These are phyloP conservation scores for Licmophora abbreviata DNA, from an alignment of 108 stramenopile genomes.

Conservation along the genomic window DNA sequence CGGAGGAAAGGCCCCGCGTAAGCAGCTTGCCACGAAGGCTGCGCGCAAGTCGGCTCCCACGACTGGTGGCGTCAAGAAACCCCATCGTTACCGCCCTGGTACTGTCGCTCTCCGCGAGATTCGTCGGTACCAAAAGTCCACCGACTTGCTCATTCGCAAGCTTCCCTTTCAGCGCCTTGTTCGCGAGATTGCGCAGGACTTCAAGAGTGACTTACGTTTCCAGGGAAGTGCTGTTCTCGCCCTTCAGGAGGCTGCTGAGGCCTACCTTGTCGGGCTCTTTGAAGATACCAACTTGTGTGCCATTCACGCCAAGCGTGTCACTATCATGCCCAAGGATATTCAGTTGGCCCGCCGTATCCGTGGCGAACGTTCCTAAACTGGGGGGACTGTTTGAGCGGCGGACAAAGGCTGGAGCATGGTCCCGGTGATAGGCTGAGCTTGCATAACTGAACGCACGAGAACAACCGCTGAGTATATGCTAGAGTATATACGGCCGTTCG, in stretches of 20 bases:
- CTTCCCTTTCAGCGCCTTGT: conserved; percentile 95
- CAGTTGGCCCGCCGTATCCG: conserved; percentile 75
- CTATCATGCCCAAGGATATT: conserved; percentile 98
- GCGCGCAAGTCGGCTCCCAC: conserved; percentile 71
- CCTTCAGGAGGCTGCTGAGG: conserved; percentile 92
- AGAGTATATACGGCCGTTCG: too few relatives aligned
- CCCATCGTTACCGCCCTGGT: conserved; percentile 90
- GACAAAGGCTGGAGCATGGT: too few relatives aligned
- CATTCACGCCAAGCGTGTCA: conserved; percentile 97
- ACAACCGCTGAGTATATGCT: too few relatives aligned
- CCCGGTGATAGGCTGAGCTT: too few relatives aligned
- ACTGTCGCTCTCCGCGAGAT: conserved; percentile 98
- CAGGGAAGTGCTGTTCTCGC: conserved; percentile 93
- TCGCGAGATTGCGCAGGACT: conserved; percentile 94
- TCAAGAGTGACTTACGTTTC: conserved; percentile 97
- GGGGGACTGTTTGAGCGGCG: too few relatives aligned
- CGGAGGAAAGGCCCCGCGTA: conserved; percentile 95
- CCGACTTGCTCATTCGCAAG: conserved; percentile 93
- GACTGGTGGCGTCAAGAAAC: conserved; percentile 92
- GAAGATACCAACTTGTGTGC: conserved; percentile 97
- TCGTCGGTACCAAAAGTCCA: conserved; percentile 94
- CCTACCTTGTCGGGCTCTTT: conserved; percentile 93
- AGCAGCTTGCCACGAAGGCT: conserved; percentile 92
- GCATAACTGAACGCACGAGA: too few relatives aligned
- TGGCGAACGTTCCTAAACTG: conserved; percentile 64